Evolutionary conservation across 768 basidiomycete species (phyloP).

Genomic region (Trametes coccinea): DNA sequence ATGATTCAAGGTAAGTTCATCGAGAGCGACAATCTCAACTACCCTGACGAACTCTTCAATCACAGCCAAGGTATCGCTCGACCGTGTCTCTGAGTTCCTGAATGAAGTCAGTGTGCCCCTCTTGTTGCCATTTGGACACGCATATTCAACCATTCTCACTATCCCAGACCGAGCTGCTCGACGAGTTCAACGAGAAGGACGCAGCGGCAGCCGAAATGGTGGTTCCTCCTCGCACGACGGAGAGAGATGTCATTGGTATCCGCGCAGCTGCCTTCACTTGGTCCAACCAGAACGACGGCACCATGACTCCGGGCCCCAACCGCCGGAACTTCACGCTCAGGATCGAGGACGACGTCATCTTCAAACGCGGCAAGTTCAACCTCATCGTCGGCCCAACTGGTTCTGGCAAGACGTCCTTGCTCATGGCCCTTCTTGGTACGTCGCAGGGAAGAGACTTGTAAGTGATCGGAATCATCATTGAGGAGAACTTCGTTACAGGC

Average conservation of each 20-base stretch:
- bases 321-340: conserved; percentile 50
- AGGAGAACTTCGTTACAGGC: conserved; percentile 2
- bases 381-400: conserved; percentile 61
- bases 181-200: conserved; percentile 35
- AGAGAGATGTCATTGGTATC: conserved; percentile 49
- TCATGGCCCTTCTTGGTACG: conserved; percentile 60
- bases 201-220: conserved; percentile 15
- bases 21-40: conserved; percentile 3
- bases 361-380: conserved; percentile 54
- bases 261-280: conserved; percentile 58
- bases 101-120: conserved; percentile 27
- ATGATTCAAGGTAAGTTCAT: conserved; percentile 39
- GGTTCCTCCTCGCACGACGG: conserved; percentile 4
- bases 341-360: conserved; percentile 54
- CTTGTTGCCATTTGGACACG: background rate
- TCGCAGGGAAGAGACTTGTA: background rate
- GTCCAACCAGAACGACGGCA: conserved; percentile 42
- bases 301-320: conserved; percentile 32
- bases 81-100: conserved; percentile 54
- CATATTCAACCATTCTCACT: no score
- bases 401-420: conserved; percentile 60
- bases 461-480: background rate
- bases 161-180: conserved; percentile 49
- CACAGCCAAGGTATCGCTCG: conserved; percentile 62
- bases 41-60: background rate